phyloP scores from a whole-genome alignment of 2,329 filamentous ascomycete species.

The Gaeumannomyces sp. region DNA sequence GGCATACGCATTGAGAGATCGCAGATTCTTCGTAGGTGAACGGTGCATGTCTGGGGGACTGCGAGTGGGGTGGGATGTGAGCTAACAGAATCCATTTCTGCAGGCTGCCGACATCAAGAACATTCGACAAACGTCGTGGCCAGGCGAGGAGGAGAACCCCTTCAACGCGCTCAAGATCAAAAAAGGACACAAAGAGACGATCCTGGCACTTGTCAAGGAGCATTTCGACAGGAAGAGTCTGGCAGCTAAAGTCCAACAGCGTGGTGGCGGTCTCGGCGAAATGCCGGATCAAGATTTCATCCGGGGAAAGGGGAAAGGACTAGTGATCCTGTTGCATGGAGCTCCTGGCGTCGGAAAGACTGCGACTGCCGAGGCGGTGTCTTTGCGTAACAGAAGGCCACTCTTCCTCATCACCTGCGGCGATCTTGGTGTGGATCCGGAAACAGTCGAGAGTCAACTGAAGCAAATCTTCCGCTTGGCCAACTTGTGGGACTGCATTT shows the following conservation, averaged over 20 bases:
- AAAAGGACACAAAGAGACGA: conserved; percentile 17
- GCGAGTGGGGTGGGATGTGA: too few relatives aligned
- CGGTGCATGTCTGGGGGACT: too few relatives aligned
- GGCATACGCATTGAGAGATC: too few relatives aligned
- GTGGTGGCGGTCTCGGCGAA: too few relatives aligned
- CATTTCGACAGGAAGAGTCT: conserved; percentile 15
- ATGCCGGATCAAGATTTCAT: conserved; percentile 30
- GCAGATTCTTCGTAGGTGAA: too few relatives aligned
- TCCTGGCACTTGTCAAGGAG: conserved; percentile 15
- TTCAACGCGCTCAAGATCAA: conserved; percentile 19
- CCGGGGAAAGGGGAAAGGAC: conserved; percentile 37
- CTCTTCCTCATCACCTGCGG: conserved; percentile 24
- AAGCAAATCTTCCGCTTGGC: conserved; percentile 22
- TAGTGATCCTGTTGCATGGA: conserved; percentile 40
- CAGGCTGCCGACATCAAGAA: too few relatives aligned
- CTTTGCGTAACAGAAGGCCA: conserved; percentile 23
- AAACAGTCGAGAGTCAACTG: conserved; percentile 22
- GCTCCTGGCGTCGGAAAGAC: conserved; percentile 44
- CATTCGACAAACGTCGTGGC: too few relatives aligned
- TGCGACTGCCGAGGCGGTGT: conserved; percentile 32
- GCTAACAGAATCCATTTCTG: too few relatives aligned
- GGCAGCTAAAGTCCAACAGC: too few relatives aligned
- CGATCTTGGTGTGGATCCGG: conserved; percentile 21
- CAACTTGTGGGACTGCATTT: conserved; percentile 15
- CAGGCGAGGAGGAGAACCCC: neutral